Conservation (phyloP, 2,329 filamentous ascomycete species). For the Stachybotrys echinatus region DNA sequence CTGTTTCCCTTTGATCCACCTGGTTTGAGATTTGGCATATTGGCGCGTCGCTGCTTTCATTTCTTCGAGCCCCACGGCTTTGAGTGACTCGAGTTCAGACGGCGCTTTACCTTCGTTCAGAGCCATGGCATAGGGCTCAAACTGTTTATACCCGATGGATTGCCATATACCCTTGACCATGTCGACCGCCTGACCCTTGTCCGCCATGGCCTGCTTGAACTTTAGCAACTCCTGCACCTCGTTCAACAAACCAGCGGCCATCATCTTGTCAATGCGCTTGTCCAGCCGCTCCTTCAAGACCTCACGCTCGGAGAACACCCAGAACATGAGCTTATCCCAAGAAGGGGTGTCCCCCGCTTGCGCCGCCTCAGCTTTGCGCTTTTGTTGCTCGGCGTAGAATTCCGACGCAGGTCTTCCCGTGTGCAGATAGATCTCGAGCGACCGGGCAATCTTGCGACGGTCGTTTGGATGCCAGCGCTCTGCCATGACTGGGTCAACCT, state of each 20-base stretch:
- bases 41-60: constrained; percentile 81
- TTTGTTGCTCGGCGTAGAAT: constrained; percentile 74
- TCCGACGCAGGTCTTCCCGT: constrained; percentile 80
- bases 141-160: constrained; percentile 93
- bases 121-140: constrained; percentile 64
- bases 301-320: constrained; percentile 74
- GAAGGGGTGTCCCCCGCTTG: constrained; percentile 17
- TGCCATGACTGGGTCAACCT: constrained; percentile 87
- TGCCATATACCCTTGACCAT: constrained; percentile 86
- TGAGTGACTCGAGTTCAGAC: constrained; percentile 48
- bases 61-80: constrained; percentile 58
- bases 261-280: constrained; percentile 77
- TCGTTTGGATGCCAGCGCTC: constrained; percentile 92
- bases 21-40: constrained; percentile 78
- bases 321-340: constrained; percentile 68
- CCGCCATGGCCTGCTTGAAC: constrained; percentile 27
- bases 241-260: constrained; percentile 47
- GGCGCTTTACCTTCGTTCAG: constrained; percentile 20
- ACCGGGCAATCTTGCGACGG: constrained; percentile 80
- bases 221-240: constrained; percentile 43
- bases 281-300: constrained; percentile 67
- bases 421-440: constrained; percentile 81
- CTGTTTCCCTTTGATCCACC: constrained; percentile 83
- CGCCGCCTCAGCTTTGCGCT: constrained; percentile 25
- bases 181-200: constrained; percentile 55